Conservation (phyloP, 495 filamentous ascomycete species). For the Aspergillus hancockii region DNA sequence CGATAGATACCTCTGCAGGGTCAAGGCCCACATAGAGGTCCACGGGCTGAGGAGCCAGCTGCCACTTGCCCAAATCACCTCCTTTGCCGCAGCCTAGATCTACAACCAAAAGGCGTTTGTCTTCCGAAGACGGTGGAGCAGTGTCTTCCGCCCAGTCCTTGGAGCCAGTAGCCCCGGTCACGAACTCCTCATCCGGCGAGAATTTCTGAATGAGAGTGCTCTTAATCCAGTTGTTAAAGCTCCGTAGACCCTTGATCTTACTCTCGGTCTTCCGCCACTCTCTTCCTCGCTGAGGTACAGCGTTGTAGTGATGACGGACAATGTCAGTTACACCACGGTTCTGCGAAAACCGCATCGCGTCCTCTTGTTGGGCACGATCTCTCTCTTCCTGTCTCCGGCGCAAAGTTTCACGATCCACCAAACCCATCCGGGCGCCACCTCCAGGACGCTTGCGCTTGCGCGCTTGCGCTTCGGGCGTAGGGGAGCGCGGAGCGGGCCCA, state of each 20-base stretch:
- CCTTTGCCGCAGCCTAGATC: constrained; percentile 98
- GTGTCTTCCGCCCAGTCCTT: constrained; percentile 56
- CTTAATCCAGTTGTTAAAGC: constrained; percentile 99
- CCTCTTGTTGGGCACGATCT: constrained; percentile 58
- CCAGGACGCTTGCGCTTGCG: constrained; percentile 87
- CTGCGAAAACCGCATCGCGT: constrained; percentile 48
- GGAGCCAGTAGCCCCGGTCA: constrained; percentile 38
- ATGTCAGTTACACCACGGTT: constrained; percentile 73
- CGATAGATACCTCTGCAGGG: constrained; percentile 86
- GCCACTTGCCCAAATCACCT: constrained; percentile 94
- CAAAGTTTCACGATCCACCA: constrained; percentile 67
- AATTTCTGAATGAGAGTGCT: constrained; percentile 96
- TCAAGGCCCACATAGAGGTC: constrained; percentile 91
- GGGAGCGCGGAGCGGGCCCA: constrained; percentile 35
- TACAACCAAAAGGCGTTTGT: constrained; percentile 69
- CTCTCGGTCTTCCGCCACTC: constrained; percentile 94
- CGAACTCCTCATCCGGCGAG: constrained; percentile 75
- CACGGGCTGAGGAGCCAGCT: constrained; percentile 79
- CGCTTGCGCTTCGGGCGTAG: constrained; percentile 44
- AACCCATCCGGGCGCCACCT: constrained; percentile 72
- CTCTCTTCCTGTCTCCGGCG: constrained; percentile 66
- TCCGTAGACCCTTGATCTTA: constrained; percentile 89
- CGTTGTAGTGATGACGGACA: constrained; percentile 91
- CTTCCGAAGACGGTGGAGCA: constrained; percentile 40
- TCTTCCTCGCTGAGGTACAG: constrained; percentile 81